These are phyloP conservation scores for Rosa rugosa DNA, from an alignment of 306 rosid species.

Conservation along the genomic window DNA sequence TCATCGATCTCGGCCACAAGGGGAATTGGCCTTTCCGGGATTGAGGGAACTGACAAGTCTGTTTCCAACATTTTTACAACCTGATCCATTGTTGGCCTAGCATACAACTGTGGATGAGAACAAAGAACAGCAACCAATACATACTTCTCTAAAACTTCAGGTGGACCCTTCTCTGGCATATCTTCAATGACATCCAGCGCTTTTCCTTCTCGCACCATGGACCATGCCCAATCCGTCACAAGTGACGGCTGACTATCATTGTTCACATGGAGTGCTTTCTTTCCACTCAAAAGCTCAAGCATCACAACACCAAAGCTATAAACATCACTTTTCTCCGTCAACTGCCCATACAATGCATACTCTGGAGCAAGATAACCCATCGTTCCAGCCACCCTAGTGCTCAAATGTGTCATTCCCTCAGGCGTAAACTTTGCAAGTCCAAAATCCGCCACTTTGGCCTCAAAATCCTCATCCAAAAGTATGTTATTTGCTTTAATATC, in stretches of 20 bases:
- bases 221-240: constrained; percentile 91
- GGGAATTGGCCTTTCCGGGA: constrained; percentile 77
- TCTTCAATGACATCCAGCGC: constrained; percentile 78
- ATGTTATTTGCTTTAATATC: constrained; percentile 91
- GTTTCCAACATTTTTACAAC: constrained; percentile 94
- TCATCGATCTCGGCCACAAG: constrained; percentile 65
- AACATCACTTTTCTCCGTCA: constrained; percentile 91
- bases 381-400: constrained; percentile 96
- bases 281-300: constrained; percentile 95
- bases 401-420: constrained; percentile 90
- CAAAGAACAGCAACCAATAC: constrained; percentile 81
- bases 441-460: constrained; percentile 88
- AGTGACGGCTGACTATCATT: constrained; percentile 56
- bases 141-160: constrained; percentile 75
- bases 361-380: constrained; percentile 99
- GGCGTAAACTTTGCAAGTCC: constrained; percentile 92
- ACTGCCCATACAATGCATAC: constrained; percentile 90
- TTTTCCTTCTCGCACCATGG: constrained; percentile 63
- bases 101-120: constrained; percentile 90
- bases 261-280: constrained; percentile 60
- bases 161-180: constrained; percentile 61
- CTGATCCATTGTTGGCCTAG: constrained; percentile 98
- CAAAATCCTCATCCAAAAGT: constrained; percentile 78
- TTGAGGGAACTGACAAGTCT: constrained; percentile 67
- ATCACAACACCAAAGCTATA: constrained; percentile 86